phyloP scores from a whole-genome alignment of 2,329 filamentous ascomycete species.

The Cladophialophora carrionii region DNA sequence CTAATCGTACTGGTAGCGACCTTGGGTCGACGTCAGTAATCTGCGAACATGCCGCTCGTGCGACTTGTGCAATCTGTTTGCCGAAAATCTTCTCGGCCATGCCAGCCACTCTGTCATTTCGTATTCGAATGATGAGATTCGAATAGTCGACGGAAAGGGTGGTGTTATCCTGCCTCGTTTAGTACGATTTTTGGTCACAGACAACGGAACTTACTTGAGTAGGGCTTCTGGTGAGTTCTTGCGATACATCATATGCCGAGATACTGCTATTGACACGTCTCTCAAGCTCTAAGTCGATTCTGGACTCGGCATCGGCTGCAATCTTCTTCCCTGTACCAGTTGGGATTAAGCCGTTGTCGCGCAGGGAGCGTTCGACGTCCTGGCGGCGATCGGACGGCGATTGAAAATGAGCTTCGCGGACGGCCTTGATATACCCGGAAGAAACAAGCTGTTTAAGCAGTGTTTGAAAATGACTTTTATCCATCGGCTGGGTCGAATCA shows the following conservation, averaged over 20 bases:
- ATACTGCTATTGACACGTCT: conserved; percentile 45
- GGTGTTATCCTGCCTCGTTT: conserved; percentile 21
- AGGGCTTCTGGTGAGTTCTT: conserved; percentile 15
- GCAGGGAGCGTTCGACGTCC: conserved; percentile 65
- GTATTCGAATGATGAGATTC: conserved; percentile 25
- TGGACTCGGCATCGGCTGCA: conserved; percentile 64
- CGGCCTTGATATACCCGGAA: conserved; percentile 29
- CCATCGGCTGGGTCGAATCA: conserved; percentile 1
- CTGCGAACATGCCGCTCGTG: conserved; percentile 44
- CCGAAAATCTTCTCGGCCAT: conserved; percentile 28
- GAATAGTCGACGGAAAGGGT: conserved; percentile 30
- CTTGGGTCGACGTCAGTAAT: conserved; percentile 50
- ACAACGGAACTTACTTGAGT: conserved; percentile 11
- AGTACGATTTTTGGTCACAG: conserved; percentile 8
- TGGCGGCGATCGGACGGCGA: conserved; percentile 59
- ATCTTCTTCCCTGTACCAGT: conserved; percentile 63
- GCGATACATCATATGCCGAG: conserved; percentile 17
- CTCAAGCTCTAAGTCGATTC: conserved; percentile 59
- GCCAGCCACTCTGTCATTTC: conserved; percentile 25
- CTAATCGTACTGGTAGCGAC: conserved; percentile 21
- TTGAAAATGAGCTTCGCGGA: conserved; percentile 50
- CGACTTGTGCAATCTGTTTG: conserved; percentile 18
- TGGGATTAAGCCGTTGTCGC: conserved; percentile 57
- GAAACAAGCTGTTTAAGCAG: conserved; percentile 22
- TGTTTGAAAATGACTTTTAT: conserved; percentile 15